Conservation (phyloP, 2,329 filamentous ascomycete genomes). For the Westerdykella ornata region DNA sequence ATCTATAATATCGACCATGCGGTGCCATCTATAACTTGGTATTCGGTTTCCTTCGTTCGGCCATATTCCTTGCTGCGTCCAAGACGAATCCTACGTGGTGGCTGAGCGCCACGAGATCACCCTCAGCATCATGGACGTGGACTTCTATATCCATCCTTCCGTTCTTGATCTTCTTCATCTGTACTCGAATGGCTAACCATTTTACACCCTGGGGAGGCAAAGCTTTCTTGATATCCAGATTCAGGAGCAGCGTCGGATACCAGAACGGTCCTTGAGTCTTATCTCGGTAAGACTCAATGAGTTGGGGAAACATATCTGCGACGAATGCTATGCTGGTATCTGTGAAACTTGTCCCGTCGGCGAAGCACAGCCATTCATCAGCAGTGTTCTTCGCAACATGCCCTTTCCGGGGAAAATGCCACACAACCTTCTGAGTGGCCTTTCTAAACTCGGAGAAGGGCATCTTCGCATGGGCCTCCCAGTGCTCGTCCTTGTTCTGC, state of each 20-base stretch:
- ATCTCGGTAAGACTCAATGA: constrained; percentile 49
- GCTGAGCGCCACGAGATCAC: constrained; percentile 61
- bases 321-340: constrained; percentile 59
- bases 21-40: constrained; percentile 33
- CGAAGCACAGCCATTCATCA: constrained; percentile 63
- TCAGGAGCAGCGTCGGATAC: constrained; percentile 71
- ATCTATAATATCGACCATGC: not conserved
- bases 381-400: constrained; percentile 39
- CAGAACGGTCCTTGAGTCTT: constrained; percentile 46
- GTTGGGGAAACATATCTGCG: constrained; percentile 61
- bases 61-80: constrained; percentile 57
- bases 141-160: constrained; percentile 71
- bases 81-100: constrained; percentile 62
- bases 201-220: constrained; percentile 62
- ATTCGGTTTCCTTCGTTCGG: constrained; percentile 41
- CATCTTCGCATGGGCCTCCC: constrained; percentile 41
- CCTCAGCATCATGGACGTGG: constrained; percentile 55
- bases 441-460: constrained; percentile 44
- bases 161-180: constrained; percentile 60
- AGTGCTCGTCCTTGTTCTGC: constrained; percentile 43
- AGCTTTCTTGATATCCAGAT: constrained; percentile 68
- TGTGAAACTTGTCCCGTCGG: constrained; percentile 56
- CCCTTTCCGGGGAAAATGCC: constrained; percentile 47
- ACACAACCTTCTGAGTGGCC: constrained; percentile 47
- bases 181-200: constrained; percentile 62